Evolutionary conservation across 169 alveolate genomes (phyloP).

Genomic region (Plasmodium vivax): DNA sequence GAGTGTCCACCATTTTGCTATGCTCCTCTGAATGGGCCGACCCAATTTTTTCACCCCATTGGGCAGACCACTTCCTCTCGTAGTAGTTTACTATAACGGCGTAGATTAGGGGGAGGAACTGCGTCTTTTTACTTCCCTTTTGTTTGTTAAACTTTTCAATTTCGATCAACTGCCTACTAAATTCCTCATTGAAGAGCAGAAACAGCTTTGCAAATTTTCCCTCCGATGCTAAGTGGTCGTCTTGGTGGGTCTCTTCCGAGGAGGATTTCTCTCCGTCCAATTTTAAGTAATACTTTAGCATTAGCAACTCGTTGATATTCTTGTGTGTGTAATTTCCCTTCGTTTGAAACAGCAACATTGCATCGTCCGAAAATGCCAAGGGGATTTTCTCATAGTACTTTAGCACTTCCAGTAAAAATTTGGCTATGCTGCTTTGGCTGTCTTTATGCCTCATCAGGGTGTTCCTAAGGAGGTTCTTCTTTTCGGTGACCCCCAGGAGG

Average conservation of each 20-base stretch:
- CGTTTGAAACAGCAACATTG: constrained; percentile 30
- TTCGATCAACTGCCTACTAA: constrained; percentile 12
- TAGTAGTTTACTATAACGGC: background rate
- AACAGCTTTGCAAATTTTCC: constrained; percentile 32
- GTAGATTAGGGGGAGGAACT: background rate
- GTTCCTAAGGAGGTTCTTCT: constrained; percentile 17
- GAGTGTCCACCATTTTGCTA: background rate
- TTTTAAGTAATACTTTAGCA: constrained; percentile 59
- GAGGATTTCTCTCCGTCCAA: constrained; percentile 12
- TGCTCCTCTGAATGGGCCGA: background rate
- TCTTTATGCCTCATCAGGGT: background rate
- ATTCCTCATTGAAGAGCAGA: constrained; percentile 32
- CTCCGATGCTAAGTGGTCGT: background rate
- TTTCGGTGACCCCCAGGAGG: background rate
- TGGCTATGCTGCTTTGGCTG: constrained; percentile 20
- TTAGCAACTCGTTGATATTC: constrained; percentile 38
- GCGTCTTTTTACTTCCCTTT: background rate
- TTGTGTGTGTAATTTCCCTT: constrained; percentile 34
- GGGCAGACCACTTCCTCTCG: background rate
- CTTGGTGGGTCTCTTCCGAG: background rate
- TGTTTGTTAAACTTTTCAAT: constrained; percentile 25
- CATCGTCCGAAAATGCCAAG: constrained; percentile 26
- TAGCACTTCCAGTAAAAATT: constrained; percentile 46
- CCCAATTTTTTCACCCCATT: background rate
- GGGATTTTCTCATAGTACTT: constrained; percentile 34